These are phyloP conservation scores for Solanum piurae DNA, from an alignment of 257 asterid genomes.

Conservation along the genomic window DNA sequence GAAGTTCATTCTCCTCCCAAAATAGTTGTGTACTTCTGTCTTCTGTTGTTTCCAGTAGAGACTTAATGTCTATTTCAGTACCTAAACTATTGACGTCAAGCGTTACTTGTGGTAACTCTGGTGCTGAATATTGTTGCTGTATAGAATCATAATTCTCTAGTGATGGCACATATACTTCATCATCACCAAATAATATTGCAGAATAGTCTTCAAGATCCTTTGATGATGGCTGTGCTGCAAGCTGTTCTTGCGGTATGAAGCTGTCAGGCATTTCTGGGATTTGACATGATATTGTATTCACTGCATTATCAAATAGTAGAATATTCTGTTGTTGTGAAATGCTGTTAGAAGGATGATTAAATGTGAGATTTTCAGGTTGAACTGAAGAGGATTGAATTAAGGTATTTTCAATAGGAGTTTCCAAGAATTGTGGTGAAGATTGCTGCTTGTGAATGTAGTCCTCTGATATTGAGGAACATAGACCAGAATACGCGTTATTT, in stretches of 20 bases:
- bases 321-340: background rate
- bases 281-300: background rate
- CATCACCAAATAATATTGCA: background rate
- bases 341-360: background rate
- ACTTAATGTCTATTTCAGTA: slow-evolving; percentile 8
- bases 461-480: background rate
- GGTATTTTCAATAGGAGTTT: background rate
- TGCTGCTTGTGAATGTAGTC: slow-evolving; percentile 2
- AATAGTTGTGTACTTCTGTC: slow-evolving; percentile 13
- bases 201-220: background rate
- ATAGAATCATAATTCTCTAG: background rate
- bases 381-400: slow-evolving; percentile 6
- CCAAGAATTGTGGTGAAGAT: background rate
- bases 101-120: slow-evolving; percentile 4
- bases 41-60: slow-evolving; percentile 14
- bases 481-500: background rate
- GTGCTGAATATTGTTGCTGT: slow-evolving; percentile 9
- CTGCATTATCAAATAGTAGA: background rate
- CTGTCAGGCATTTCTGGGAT: background rate
- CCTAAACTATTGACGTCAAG: slow-evolving; percentile 9
- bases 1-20: slow-evolving; percentile 17
- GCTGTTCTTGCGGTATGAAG: background rate
- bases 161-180: slow-evolving; percentile 1
- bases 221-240: background rate
- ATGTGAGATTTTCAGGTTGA: background rate